Percentiles rank a stretch among this genome's conserved stretches.
Evolutionary conservation across 225 moss, liverwort and hornwort species (phyloP).

Genomic region (Ulota crispa): DNA sequence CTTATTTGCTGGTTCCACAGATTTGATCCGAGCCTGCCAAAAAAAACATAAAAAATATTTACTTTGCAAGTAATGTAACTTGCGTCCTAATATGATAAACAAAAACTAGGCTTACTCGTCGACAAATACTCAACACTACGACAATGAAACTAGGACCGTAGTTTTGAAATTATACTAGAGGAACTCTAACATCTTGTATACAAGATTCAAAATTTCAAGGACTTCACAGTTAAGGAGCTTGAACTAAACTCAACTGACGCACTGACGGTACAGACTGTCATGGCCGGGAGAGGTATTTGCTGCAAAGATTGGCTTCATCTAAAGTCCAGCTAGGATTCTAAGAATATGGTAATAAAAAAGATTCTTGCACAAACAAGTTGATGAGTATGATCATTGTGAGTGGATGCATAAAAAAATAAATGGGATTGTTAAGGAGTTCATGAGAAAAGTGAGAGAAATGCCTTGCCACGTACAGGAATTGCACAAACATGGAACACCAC

Average conservation of each 20-base stretch:
- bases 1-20: not conserved
- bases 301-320: not conserved
- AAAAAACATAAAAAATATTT: not conserved
- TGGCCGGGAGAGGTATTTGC: not conserved
- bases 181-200: too few species aligned
- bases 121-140: too few species aligned
- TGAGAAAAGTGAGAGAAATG: not conserved
- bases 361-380: not conserved
- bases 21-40: slow-evolving; percentile 14
- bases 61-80: not conserved
- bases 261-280: too few species aligned
- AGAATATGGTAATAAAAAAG: not conserved
- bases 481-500: slow-evolving; percentile 79
- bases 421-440: not conserved
- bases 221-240: too few species aligned
- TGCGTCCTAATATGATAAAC: too few species aligned
- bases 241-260: too few species aligned
- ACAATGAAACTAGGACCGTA: too few species aligned
- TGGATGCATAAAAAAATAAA: not conserved
- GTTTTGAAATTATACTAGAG: too few species aligned
- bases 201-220: too few species aligned
- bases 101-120: too few species aligned
- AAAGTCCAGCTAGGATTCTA: not conserved
- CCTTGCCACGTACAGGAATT: slow-evolving; percentile 65
- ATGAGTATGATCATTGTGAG: not conserved